Base-by-base conservation (phyloP, 2,329 filamentous ascomycete species). In the Verruconis gallopava region DNA sequence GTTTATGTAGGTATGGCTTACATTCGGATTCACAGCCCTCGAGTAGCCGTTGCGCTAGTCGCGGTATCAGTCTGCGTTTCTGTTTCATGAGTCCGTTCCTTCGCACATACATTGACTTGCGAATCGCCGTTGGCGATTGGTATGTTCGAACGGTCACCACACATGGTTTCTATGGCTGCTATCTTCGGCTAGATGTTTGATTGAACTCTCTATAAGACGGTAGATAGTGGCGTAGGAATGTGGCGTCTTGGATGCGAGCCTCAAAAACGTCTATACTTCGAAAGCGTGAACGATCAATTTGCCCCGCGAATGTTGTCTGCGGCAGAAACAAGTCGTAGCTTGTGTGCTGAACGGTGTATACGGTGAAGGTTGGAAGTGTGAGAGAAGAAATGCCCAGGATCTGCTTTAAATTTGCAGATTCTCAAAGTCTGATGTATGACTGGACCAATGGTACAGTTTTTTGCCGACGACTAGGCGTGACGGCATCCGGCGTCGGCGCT, bases 1-100 rank as follows among this genome's bases (percentile, higher is more conserved):
- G n/a, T n/a, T n/a, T n/a, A n/a, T n/a, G n/a, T n/a, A n/a, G n/a
- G n/a, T n/a, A n/a, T n/a, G n/a, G n/a, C n/a, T n/a, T n/a, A n/a
- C n/a, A n/a, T n/a, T 30, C 6, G 25, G n/a, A n/a, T 30, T 30
- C 25, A 30, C 25, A 30, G 25, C 9, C n/a, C 25, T 30, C 9
- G 6, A 9, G 25, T 9, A 9, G 25, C 25, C 25, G n/a, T 30
- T 30, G 25, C 25, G 6, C 25, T 30, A 55, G 25, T n/a, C 9
- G n/a, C 6, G 25, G n/a, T n/a, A 30, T 30, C n/a, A 30, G 25
- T n/a, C 25, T 42, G 49, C 25, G 9, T n/a, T 30, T 30, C 25
- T 30, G 25, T 30, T n/a, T 30, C 25, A 30, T 9, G 9, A 30
- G n/a, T 30, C 25, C 25, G 9, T 9, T 30, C n/a, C 25, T 9